These are phyloP conservation scores for Stagonosporopsis chrysanthemi DNA, from an alignment of 2,329 filamentous ascomycete genomes.

Conservation along the genomic window DNA sequence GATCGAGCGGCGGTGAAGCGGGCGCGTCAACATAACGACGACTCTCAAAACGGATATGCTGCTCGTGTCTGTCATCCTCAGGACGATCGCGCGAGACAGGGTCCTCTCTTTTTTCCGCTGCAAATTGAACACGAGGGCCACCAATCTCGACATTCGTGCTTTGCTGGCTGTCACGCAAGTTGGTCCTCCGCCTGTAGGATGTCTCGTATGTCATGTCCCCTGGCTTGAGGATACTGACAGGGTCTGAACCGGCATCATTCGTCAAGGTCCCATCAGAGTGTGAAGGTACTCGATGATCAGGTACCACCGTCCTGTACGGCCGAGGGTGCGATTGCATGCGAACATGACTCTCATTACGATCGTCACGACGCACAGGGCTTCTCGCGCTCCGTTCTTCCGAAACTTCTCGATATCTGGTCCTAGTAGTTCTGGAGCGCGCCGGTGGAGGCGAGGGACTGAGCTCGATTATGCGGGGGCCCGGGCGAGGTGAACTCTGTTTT, in stretches of 20 bases:
- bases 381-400: constrained; percentile 25
- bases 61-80: constrained; percentile 18
- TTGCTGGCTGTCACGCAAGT: constrained; percentile 33
- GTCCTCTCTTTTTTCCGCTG: constrained; percentile 17
- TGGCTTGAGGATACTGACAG: constrained; percentile 38
- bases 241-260: constrained; percentile 21
- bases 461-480: constrained; percentile 32
- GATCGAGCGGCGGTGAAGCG: constrained; percentile 23
- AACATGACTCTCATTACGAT: constrained; percentile 26
- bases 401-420: constrained; percentile 24
- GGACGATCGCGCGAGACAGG: constrained; percentile 14
- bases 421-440: constrained; percentile 19
- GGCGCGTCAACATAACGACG: constrained; percentile 22
- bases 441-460: constrained; percentile 37
- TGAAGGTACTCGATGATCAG: constrained; percentile 25
- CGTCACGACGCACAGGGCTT: constrained; percentile 18
- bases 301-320: constrained; percentile 31
- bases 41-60: constrained; percentile 24
- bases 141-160: constrained; percentile 43
- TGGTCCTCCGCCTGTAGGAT: constrained; percentile 21
- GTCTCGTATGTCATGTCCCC: constrained; percentile 28
- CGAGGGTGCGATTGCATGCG: constrained; percentile 38
- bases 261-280: constrained; percentile 31
- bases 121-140: constrained; percentile 42
- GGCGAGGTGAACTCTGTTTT: constrained; percentile 19